Evolutionary conservation across 1,139 yeast species (phyloP), one percentile per base, ranked within the genome.

Genomic region (Hyphopichia pseudoburtonii): DNA sequence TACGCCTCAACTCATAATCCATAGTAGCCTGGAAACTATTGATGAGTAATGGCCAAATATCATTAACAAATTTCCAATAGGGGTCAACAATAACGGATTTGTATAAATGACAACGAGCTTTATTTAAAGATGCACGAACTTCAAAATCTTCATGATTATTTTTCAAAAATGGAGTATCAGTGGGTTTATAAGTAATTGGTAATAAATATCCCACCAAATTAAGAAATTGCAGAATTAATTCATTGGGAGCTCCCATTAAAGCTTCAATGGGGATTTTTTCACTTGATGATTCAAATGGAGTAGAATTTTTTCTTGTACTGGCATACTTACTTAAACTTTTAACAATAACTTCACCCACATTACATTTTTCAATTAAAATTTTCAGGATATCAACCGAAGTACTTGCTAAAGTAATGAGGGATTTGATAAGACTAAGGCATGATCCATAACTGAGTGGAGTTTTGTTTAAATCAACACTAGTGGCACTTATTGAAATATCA

Each of bases 1-100:
- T 70, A 39, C 82, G 72, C 40, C 96, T 75, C 14, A 86, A 69
- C 17, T 76, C 77, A 41, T 71, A 74, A 45, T 86, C 89, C 56
- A 86, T 84, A 1, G 94, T 75, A 2, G 95, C 82, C 31, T 86
- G 81, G 53, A 85, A 89, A 14, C 89, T 73, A 41, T 79, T 80
- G 23, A 86, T 62, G 36, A 89, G 57, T n/a, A 87, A 53, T 0
- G 82, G 76, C 56, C 84, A 74, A 2, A 82, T 55, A 5, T 72
- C 70, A 33, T 64, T 64, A 3, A 79, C 68, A 54, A 86, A 82
- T 5, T 40, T 50, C 50, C 52, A 54, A 43, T 60, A 67, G 1
- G 66, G 64, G 1, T 57, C 56, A 0, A 62, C 50, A 7, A 54
- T 47, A 3, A 45, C 43, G 3, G 51, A 48, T 27, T 44, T 44